Conservation (phyloP, 768 basidiomycete species). For the Myochromella boudieri region DNA sequence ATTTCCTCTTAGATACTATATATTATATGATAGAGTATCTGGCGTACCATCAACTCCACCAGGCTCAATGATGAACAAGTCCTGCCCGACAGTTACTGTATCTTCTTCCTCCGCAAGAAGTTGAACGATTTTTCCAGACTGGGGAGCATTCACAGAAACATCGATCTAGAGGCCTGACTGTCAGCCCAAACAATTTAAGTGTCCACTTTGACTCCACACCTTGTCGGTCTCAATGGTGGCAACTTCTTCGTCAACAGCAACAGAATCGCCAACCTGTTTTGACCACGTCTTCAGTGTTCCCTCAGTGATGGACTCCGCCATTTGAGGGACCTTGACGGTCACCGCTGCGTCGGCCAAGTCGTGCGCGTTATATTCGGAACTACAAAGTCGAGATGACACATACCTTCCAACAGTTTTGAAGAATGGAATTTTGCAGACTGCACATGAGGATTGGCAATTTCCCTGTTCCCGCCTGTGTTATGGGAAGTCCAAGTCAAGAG, state of each 20-base stretch:
- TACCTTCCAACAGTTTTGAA: slow-evolving; percentile 69
- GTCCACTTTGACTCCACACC: slow-evolving; percentile 42
- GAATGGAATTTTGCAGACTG: slow-evolving; percentile 68
- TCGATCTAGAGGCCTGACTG: slow-evolving; percentile 67
- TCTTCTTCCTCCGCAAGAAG: slow-evolving; percentile 89
- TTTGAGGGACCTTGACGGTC: slow-evolving; percentile 93
- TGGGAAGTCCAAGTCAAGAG: slow-evolving; percentile 10
- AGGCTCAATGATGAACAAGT: slow-evolving; percentile 87
- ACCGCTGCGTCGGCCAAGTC: slow-evolving; percentile 50
- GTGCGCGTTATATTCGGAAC: not conserved
- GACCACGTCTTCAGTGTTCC: slow-evolving; percentile 94
- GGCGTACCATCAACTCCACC: slow-evolving; percentile 61
- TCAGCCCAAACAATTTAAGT: slow-evolving; percentile 4
- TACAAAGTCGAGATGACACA: slow-evolving; percentile 10
- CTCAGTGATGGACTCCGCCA: slow-evolving; percentile 98
- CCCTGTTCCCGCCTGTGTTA: slow-evolving; percentile 33
- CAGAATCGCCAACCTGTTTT: slow-evolving; percentile 90
- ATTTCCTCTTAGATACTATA: not conserved
- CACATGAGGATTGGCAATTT: slow-evolving; percentile 43
- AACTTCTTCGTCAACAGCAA: slow-evolving; percentile 92
- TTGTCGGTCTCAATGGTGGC: slow-evolving; percentile 99
- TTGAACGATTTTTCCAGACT: slow-evolving; percentile 84
- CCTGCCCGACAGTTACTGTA: slow-evolving; percentile 93
- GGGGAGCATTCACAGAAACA: slow-evolving; percentile 92
- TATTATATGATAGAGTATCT: not conserved